Percentiles rank a stretch among this genome's conserved stretches.
Evolutionary conservation across 306 rosid genomes (phyloP).

Genomic region (Cucurbita argyrosperma): DNA sequence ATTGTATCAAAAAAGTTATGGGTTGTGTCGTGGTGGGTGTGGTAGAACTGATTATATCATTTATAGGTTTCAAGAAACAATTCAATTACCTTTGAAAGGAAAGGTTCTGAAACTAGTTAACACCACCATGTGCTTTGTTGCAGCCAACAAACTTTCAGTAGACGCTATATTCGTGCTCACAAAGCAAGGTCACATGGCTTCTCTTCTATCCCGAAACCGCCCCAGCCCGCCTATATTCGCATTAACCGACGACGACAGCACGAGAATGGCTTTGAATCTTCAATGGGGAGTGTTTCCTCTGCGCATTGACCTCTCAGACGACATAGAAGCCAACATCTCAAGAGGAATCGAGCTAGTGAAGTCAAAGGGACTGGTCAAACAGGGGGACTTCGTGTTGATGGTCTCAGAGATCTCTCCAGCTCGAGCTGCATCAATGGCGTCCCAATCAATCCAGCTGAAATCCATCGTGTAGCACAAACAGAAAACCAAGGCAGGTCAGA

Average conservation of each 20-base stretch:
- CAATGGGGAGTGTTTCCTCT: slow-evolving; percentile 81
- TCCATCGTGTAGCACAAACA: slow-evolving; percentile 23
- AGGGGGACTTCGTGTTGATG: slow-evolving; percentile 52
- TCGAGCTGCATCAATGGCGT: slow-evolving; percentile 30
- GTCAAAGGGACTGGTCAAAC: slow-evolving; percentile 39
- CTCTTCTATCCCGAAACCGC: slow-evolving; percentile 64
- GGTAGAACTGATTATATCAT: neutral
- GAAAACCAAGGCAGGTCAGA: neutral
- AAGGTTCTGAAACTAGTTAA: neutral
- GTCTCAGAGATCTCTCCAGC: slow-evolving; percentile 58
- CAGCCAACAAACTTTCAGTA: slow-evolving; percentile 86
- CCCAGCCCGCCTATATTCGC: slow-evolving; percentile 88
- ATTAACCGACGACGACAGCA: slow-evolving; percentile 42
- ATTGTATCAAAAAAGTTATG: neutral
- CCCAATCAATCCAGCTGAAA: slow-evolving; percentile 78
- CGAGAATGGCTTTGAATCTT: slow-evolving; percentile 62
- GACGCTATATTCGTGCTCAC: slow-evolving; percentile 87
- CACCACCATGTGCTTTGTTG: slow-evolving; percentile 13
- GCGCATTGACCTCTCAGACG: slow-evolving; percentile 48
- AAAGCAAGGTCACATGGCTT: slow-evolving; percentile 75
- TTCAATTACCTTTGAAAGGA: neutral
- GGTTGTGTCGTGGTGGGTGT: neutral
- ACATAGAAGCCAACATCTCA: slow-evolving; percentile 55
- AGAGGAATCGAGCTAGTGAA: slow-evolving; percentile 44
- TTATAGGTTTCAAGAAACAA: neutral